Percentiles rank a stretch among this genome's conserved stretches.
phyloP scores from a whole-genome alignment of 2,329 filamentous ascomycete genomes.

The Talaromyces sp. region DNA sequence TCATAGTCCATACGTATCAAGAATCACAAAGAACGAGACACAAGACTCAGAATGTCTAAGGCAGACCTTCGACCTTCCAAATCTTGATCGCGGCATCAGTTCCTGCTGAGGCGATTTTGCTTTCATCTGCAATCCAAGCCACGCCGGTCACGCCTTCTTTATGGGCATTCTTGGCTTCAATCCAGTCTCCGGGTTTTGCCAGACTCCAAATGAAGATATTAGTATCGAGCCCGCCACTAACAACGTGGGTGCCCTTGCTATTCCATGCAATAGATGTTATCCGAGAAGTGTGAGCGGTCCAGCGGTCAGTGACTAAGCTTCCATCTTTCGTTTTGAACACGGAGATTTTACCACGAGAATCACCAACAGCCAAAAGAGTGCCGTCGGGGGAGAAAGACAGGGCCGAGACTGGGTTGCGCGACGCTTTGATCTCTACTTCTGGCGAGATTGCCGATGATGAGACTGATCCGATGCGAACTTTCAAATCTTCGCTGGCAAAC shows the following conservation, averaged over 20 bases:
- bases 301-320: conserved; percentile 72
- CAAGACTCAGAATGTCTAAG: conserved; percentile 19
- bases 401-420: conserved; percentile 67
- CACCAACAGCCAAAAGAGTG: conserved; percentile 74
- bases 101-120: conserved; percentile 70
- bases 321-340: conserved; percentile 66
- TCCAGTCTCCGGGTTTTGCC: conserved; percentile 71
- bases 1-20: not conserved
- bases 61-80: conserved; percentile 63
- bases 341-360: conserved; percentile 78
- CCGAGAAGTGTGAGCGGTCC: conserved; percentile 66
- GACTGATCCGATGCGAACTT: conserved; percentile 67
- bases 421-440: conserved; percentile 57
- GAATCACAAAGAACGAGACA: not conserved
- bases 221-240: conserved; percentile 81
- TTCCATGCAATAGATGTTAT: conserved; percentile 73
- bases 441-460: conserved; percentile 52
- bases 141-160: conserved; percentile 93
- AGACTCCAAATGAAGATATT: conserved; percentile 92
- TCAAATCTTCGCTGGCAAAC: conserved; percentile 69
- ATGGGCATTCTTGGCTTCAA: conserved; percentile 83
- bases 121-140: conserved; percentile 64
- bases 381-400: conserved; percentile 79
- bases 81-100: conserved; percentile 88
- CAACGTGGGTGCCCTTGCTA: conserved; percentile 67